Conservation (phyloP, 73 alveolate genomes). For the Paramecium caudatum region DNA sequence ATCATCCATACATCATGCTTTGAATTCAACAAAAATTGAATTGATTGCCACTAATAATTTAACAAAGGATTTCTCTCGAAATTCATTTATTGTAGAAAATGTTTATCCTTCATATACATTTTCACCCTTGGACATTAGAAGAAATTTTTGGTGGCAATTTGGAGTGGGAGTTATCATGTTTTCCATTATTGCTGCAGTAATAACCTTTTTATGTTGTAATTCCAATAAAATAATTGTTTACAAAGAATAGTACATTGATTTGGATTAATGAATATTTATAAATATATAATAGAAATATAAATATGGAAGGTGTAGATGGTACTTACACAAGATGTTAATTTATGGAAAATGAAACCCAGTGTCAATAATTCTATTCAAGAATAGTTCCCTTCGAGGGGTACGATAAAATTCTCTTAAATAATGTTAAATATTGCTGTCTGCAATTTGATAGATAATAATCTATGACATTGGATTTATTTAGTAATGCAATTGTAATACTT, state of each 20-base stretch:
- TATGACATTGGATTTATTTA: no score
- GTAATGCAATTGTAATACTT: no score
- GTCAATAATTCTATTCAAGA: no score
- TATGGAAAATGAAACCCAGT: no score
- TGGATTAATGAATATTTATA: neutral
- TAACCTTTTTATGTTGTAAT: neutral
- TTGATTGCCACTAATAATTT: neutral
- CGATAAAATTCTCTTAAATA: no score
- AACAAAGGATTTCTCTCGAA: constrained; percentile 1
- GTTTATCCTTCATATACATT: neutral
- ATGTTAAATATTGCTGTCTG: no score
- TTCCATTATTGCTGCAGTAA: neutral
- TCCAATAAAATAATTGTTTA: neutral
- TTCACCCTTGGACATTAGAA: neutral
- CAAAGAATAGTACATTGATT: no score
- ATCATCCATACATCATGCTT: neutral
- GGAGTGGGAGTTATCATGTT: constrained; percentile 25
- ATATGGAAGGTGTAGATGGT: neutral
- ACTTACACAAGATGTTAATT: no score
- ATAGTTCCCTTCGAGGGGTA: no score
- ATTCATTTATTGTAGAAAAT: neutral
- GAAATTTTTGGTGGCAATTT: constrained; percentile 46
- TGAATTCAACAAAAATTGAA: neutral
- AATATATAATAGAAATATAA: neutral
- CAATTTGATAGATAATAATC: no score